phyloP scores from a whole-genome alignment of 495 filamentous ascomycete genomes.

The Neurospora sp. region DNA sequence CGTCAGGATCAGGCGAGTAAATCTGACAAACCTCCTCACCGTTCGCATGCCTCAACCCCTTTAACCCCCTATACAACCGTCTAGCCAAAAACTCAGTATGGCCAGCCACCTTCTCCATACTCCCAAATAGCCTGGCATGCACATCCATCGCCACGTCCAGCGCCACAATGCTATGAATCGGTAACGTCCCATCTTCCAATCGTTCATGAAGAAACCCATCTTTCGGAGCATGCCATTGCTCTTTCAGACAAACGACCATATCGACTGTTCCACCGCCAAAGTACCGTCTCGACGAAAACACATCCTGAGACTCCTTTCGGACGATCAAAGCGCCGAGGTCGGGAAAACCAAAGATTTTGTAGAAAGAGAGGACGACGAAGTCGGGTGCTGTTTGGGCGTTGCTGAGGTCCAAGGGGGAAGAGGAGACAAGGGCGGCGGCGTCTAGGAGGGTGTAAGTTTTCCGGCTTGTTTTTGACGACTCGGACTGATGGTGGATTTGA shows the following conservation, averaged over 20 bases:
- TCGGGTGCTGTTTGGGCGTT: conserved; percentile 57
- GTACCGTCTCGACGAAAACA: conserved; percentile 58
- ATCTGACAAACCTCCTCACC: conserved; percentile 52
- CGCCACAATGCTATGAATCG: conserved; percentile 81
- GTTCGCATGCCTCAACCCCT: conserved; percentile 55
- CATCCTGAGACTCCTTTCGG: conserved; percentile 51
- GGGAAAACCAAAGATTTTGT: conserved; percentile 96
- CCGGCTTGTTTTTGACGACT: conserved; percentile 43
- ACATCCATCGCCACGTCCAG: conserved; percentile 60
- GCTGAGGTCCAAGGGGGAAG: conserved; percentile 63
- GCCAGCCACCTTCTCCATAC: conserved; percentile 58
- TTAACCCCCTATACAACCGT: conserved; percentile 48
- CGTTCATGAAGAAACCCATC: conserved; percentile 60
- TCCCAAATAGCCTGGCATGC: conserved; percentile 55
- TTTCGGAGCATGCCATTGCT: conserved; percentile 69
- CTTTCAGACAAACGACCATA: conserved; percentile 51
- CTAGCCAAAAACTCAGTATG: conserved; percentile 62
- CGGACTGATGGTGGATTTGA: conserved; percentile 29
- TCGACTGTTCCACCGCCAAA: conserved; percentile 97
- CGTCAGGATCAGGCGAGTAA: conserved; percentile 39
- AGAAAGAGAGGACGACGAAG: conserved; percentile 83
- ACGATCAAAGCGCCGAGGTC: conserved; percentile 85
- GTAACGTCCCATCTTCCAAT: conserved; percentile 84
- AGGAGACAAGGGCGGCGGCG: conserved; percentile 75
- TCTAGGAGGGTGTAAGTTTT: conserved; percentile 70